Conservation (phyloP, 805 yeast species). For the Metschnikowia dekortorum region DNA sequence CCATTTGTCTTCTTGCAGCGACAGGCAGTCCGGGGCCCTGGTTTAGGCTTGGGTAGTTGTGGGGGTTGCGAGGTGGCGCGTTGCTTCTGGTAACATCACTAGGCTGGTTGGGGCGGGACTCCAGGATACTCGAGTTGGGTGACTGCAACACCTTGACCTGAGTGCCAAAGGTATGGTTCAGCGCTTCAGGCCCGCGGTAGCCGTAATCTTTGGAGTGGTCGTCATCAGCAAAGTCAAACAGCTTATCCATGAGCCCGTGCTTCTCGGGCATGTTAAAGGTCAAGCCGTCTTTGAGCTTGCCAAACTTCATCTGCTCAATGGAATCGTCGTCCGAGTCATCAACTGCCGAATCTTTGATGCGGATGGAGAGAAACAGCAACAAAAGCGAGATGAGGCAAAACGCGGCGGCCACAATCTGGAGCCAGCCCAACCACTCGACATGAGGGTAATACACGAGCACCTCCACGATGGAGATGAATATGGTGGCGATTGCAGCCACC, state of each 20-base stretch:
- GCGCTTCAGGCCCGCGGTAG: slow-evolving; percentile 9
- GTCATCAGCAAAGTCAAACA: slow-evolving; percentile 5
- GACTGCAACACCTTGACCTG: slow-evolving; percentile 1
- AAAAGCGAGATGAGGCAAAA: slow-evolving; percentile 50
- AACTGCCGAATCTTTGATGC: slow-evolving; percentile 22
- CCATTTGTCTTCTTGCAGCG: slow-evolving; percentile 27
- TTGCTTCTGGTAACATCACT: slow-evolving; percentile 27
- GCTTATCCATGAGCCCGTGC: neutral
- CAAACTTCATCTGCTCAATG: slow-evolving; percentile 16
- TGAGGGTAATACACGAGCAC: slow-evolving; percentile 62
- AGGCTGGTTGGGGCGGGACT: slow-evolving; percentile 29
- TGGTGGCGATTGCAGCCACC: slow-evolving; percentile 50
- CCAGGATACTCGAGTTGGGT: slow-evolving; percentile 24
- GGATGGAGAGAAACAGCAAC: slow-evolving; percentile 35
- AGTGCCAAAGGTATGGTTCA: slow-evolving; percentile 1
- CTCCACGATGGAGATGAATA: slow-evolving; percentile 50
- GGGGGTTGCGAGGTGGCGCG: neutral
- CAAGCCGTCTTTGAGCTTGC: slow-evolving; percentile 4
- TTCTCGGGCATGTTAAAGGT: neutral
- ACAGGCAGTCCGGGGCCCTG: slow-evolving; percentile 29
- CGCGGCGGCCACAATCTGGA: slow-evolving; percentile 62
- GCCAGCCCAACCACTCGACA: slow-evolving; percentile 69
- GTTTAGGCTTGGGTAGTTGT: neutral
- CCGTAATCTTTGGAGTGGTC: slow-evolving; percentile 8
- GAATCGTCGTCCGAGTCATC: slow-evolving; percentile 16